phyloP scores from a whole-genome alignment of 2,329 filamentous ascomycete species.

The Pezicula carpinea region DNA sequence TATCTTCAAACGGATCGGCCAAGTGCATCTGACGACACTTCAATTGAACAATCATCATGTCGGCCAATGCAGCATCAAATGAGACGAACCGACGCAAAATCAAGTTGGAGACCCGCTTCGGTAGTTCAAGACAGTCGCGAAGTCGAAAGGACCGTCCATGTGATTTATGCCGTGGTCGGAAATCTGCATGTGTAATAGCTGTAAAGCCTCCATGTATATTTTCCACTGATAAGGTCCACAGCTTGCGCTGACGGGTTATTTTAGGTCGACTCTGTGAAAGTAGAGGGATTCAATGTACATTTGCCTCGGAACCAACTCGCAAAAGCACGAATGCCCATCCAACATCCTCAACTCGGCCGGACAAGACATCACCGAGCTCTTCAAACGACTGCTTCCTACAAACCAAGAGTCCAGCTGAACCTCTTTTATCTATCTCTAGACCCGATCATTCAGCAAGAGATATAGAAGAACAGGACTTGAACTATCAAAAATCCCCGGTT shows the following conservation, averaged over 20 bases:
- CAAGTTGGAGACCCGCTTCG: slow-evolving; percentile 38
- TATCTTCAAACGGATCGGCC: slow-evolving; percentile 1
- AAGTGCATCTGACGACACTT: neutral
- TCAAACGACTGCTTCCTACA: neutral
- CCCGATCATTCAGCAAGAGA: neutral
- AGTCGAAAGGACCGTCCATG: slow-evolving; percentile 44
- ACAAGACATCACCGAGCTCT: neutral
- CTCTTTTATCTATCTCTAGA: neutral
- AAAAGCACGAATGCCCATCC: too few relatives aligned
- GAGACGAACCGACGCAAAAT: slow-evolving; percentile 31
- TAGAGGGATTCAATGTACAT: slow-evolving; percentile 21
- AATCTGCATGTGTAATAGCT: slow-evolving; percentile 43
- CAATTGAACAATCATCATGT: neutral
- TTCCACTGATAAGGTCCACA: neutral
- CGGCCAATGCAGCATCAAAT: neutral
- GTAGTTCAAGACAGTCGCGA: slow-evolving; percentile 33
- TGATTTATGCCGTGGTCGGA: slow-evolving; percentile 39
- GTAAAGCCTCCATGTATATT: slow-evolving; percentile 39
- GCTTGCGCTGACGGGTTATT: neutral
- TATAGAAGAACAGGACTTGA: too few relatives aligned
- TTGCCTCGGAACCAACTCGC: slow-evolving; percentile 14
- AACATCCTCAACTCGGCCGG: neutral
- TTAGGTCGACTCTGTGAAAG: slow-evolving; percentile 25
- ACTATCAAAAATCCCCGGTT: too few relatives aligned
- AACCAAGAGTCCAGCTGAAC: neutral